Percentiles rank a stretch among this genome's conserved stretches.
Evolutionary conservation across 306 rosid genomes (phyloP).

Genomic region (Trifolium repens): DNA sequence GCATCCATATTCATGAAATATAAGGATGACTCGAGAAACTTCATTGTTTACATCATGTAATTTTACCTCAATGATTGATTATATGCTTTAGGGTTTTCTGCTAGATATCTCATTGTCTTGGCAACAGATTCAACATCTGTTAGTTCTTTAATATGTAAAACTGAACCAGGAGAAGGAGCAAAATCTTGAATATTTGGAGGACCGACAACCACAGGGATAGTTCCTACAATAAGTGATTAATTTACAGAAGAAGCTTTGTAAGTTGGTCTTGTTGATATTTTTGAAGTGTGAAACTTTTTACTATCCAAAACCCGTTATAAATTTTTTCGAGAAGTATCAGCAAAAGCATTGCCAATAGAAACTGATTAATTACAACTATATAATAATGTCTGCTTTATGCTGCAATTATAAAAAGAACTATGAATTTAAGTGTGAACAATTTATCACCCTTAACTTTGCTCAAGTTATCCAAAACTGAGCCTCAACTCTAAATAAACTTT

Average conservation of each 20-base stretch:
- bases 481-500: constrained; percentile 25
- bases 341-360: neutral
- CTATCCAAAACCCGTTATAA: neutral
- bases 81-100: constrained; percentile 80
- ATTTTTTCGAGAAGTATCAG: neutral
- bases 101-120: constrained; percentile 71
- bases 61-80: constrained; percentile 79
- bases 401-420: neutral
- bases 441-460: neutral
- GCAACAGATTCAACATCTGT: constrained; percentile 74
- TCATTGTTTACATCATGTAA: constrained; percentile 22
- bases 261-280: constrained; percentile 17
- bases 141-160: constrained; percentile 76
- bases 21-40: neutral
- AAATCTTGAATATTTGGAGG: constrained; percentile 93
- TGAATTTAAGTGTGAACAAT: neutral
- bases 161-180: constrained; percentile 74
- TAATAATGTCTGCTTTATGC: neutral
- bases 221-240: constrained; percentile 56
- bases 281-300: neutral
- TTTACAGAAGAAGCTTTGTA: constrained; percentile 35
- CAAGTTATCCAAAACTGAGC: constrained; percentile 24
- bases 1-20: constrained; percentile 33
- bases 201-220: constrained; percentile 91
- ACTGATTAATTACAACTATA: neutral